Evolutionary conservation across 1,139 yeast genomes (phyloP), one percentile per base, ranked within the genome.

Genomic region (Saccharomyces pastorianus): DNA sequence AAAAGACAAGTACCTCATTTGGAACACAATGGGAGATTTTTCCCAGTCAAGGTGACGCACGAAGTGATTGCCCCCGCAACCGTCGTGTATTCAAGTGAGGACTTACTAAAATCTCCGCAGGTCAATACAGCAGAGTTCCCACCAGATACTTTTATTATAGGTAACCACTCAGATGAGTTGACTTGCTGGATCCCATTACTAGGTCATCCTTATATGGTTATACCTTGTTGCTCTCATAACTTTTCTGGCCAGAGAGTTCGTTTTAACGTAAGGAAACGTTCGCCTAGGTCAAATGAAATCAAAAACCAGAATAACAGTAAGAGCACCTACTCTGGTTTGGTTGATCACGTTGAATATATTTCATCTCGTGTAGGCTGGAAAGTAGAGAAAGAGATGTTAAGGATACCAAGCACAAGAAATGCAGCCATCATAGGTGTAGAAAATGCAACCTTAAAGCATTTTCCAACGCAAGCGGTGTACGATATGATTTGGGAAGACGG

Each of bases 131-230:
- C 85, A 0, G 85, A 83, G 47, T 85, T 86, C 58, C 83, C 87
- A 0, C 67, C 72, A 27, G 80, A 85, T 61, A 84, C 96, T 0
- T 93, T 93, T 64, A 72, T 91, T 46, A 90, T 93, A 52, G 99
- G 98, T 0, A 93, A 93, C 66, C 99, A 93, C 65, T 88, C 96
- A 0, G 99, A 93, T 68, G 98, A 93, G 67, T 76, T 93, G 56
- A 91, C 98, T 0, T 88, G 96, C 60, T 93, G 98, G 97, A 83
- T 91, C 29, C 99, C 99, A 1, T 71, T 93, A 11, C 73, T 93
- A 17, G 95, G 91, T 0, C 81, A 77, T 60, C 96, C 97, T 2
- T 93, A 89, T 66, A 76, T 91, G 73, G 96, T 90, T 6, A 88
- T 93, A 46, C 98, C 99, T 2, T 93, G 99, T 68, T 93, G 99